These are phyloP conservation scores for Wickerhamomyces queroliae DNA, from an alignment of 805 yeast genomes.

Conservation along the genomic window DNA sequence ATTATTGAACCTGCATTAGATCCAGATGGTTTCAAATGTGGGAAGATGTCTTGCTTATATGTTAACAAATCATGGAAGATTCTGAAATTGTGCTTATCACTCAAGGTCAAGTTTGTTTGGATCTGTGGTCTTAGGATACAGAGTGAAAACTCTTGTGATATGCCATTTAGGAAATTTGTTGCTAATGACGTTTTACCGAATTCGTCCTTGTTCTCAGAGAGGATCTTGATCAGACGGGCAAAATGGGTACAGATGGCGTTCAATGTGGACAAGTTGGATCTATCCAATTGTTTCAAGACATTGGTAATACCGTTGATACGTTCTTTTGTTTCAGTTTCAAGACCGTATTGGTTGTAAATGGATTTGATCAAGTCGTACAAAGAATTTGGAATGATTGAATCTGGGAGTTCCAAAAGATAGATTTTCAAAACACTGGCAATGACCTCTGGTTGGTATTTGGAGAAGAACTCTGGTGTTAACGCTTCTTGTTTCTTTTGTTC, in stretches of 20 bases:
- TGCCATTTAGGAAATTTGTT: constrained; percentile 28
- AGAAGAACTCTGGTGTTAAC: constrained; percentile 22
- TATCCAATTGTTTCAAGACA: constrained; percentile 60
- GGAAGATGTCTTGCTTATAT: constrained; percentile 57
- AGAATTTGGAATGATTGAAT: constrained; percentile 60
- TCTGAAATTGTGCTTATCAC: constrained; percentile 52
- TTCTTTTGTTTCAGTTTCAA: constrained; percentile 19
- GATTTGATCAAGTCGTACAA: constrained; percentile 64
- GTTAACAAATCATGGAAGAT: constrained; percentile 58
- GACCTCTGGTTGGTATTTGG: constrained; percentile 42
- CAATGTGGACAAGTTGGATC: constrained; percentile 69
- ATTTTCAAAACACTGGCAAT: constrained; percentile 67
- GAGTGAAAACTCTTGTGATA: constrained; percentile 62
- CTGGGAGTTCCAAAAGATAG: constrained; percentile 75
- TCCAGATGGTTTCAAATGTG: constrained; percentile 45
- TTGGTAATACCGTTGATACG: constrained; percentile 62
- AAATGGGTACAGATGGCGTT: constrained; percentile 79
- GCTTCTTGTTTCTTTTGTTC: constrained; percentile 44
- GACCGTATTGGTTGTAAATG: constrained; percentile 49
- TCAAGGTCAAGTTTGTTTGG: constrained; percentile 40
- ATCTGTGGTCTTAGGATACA: constrained; percentile 51
- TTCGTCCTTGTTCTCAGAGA: constrained; percentile 38
- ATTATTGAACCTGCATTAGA: constrained; percentile 13
- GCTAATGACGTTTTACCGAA: constrained; percentile 24
- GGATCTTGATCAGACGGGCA: constrained; percentile 50